Evolutionary conservation across 2,329 filamentous ascomycete species (phyloP), one percentile per base, ranked within the genome.

Genomic region (Beauveria rudraprayagi): DNA sequence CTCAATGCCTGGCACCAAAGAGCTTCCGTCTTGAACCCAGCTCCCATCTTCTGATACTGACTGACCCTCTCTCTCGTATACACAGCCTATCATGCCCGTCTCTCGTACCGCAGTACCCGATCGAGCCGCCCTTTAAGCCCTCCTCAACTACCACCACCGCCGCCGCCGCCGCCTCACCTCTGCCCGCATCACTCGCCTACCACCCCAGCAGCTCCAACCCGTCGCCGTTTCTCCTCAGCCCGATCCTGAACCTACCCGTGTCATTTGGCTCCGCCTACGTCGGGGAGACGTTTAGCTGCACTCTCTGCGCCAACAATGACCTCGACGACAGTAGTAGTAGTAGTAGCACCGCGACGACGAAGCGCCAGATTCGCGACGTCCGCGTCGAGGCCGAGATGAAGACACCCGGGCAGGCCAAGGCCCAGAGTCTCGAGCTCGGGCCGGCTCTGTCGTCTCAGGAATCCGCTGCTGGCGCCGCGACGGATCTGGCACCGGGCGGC

Each of bases 261-360:
- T 89, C 91, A 0, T 97, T 99, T 72, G 93, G 92, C 50, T 93
- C 91, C 14, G 92, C 93, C 9, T 97, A 97, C 72, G 93, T 97
- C 22, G 94, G 94, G 68, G 92, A 97, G 77, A 91, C 88, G 0
- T 97, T 99, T 75, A 88, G 88, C 65, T 99, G 94, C 75, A 96
- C 93, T 1, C 81, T 97, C 24, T 96, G 92, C 76, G 92, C 90
- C n/a, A 97, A 96, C 78, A 93, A 97, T 72, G 93, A 97, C 76
- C 64, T 71, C 41, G 17, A 43, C 41, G 22, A 22, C 22, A 22
- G 22, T 22, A 22, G 19, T 22, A 22, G 19, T 22, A 22, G 19
- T 22, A 19, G 17, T n/a, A n/a, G n/a, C 17, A 19, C 16, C 17
- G 8, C 28, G 9, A 9, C 28, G 9, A 9, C 28, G 48, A 34